These are phyloP conservation scores for Aspergillus unguis DNA, from an alignment of 2,329 filamentous ascomycete genomes.

Conservation along the genomic window DNA sequence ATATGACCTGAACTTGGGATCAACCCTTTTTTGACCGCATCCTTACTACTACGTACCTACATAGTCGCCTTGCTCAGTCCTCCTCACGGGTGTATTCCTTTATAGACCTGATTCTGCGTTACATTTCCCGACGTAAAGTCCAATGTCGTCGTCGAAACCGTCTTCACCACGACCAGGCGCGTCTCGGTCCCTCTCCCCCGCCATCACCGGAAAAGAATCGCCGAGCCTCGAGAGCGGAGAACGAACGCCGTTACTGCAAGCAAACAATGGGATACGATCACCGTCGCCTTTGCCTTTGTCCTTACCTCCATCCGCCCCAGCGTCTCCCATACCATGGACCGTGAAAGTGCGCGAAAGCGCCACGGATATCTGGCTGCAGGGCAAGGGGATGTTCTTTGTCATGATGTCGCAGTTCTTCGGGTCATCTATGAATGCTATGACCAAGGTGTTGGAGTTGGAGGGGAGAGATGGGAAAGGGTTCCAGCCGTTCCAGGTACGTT, in stretches of 20 bases:
- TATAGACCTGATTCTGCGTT: too few relatives aligned
- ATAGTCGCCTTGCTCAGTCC: too few relatives aligned
- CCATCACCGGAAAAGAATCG: neutral
- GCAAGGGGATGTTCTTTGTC: conserved; percentile 72
- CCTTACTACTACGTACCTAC: neutral
- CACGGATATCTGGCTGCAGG: conserved; percentile 54
- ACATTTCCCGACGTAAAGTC: neutral
- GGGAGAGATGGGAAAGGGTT: conserved; percentile 66
- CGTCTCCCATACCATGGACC: conserved; percentile 24
- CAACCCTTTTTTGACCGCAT: too few relatives aligned
- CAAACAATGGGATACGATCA: neutral
- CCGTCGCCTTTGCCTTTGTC: neutral
- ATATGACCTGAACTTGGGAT: neutral
- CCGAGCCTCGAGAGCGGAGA: conserved; percentile 7
- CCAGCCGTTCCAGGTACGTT: conserved; percentile 68
- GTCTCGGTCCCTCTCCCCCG: neutral
- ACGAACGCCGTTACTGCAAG: conserved; percentile 4
- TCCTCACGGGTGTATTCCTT: too few relatives aligned
- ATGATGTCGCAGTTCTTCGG: conserved; percentile 76
- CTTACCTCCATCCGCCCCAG: neutral
- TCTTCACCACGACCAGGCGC: neutral
- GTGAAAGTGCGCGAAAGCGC: conserved; percentile 15
- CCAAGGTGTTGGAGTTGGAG: conserved; percentile 68
- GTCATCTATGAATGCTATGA: conserved; percentile 78
- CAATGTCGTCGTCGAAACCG: neutral